These are phyloP conservation scores for Thraustochytrium sp. DNA, from an alignment of 352 stramenopile species.

Conservation along the genomic window DNA sequence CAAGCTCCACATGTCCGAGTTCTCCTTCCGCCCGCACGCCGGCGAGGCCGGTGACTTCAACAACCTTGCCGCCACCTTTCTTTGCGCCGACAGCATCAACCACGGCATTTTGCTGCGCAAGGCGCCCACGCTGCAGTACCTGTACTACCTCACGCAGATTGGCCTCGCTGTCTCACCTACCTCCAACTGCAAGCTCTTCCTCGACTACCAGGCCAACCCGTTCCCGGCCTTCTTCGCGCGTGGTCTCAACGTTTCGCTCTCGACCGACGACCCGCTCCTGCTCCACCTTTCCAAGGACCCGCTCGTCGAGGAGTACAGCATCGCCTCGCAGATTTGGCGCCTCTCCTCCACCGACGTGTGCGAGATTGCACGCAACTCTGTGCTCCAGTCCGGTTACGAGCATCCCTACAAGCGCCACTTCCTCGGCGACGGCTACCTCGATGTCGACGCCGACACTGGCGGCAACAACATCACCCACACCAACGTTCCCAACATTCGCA, in stretches of 20 bases:
- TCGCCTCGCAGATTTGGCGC: slow-evolving; percentile 84
- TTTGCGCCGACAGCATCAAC: slow-evolving; percentile 89
- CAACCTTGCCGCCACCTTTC: slow-evolving; percentile 82
- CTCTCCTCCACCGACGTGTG: slow-evolving; percentile 93
- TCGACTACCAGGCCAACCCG: slow-evolving; percentile 88
- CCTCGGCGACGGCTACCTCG: slow-evolving; percentile 81
- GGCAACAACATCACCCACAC: slow-evolving; percentile 84
- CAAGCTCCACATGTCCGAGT: slow-evolving; percentile 70
- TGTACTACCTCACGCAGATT: slow-evolving; percentile 94
- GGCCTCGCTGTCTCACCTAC: slow-evolving; percentile 85
- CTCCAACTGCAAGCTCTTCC: slow-evolving; percentile 90
- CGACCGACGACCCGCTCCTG: slow-evolving; percentile 95
- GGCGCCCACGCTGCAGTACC: slow-evolving; percentile 90
- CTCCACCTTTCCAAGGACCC: slow-evolving; percentile 98
- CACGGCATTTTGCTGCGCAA: slow-evolving; percentile 97
- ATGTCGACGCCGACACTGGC: slow-evolving; percentile 41
- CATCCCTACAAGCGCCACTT: slow-evolving; percentile 95
- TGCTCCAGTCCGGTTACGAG: slow-evolving; percentile 96
- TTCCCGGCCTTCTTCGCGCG: slow-evolving; percentile 90
- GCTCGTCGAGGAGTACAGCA: slow-evolving; percentile 90
- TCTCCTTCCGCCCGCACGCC: slow-evolving; percentile 95
- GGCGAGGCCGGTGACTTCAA: slow-evolving; percentile 95
- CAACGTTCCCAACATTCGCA: slow-evolving; percentile 84
- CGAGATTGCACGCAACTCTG: slow-evolving; percentile 96
- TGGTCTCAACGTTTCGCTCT: slow-evolving; percentile 95